Evolutionary conservation across 1,139 yeast genomes (phyloP).

Genomic region (Eremothecium cymbalariae): DNA sequence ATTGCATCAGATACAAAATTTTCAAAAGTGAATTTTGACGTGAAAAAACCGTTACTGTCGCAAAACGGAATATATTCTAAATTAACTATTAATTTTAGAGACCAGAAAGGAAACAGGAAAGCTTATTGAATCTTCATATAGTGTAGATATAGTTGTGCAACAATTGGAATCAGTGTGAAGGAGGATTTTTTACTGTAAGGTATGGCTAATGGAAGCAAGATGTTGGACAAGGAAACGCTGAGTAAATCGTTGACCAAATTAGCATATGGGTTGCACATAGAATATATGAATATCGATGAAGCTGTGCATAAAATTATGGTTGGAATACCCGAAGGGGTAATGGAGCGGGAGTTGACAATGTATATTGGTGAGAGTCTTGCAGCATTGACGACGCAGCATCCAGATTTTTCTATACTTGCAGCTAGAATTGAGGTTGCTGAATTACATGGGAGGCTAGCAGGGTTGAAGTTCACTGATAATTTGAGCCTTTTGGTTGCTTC

Average conservation of each 20-base stretch:
- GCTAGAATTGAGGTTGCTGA: constrained; percentile 92
- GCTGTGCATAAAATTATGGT: constrained; percentile 52
- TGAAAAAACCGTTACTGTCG: too few relatives aligned
- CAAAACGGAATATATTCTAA: too few relatives aligned
- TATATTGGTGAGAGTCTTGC: constrained; percentile 97
- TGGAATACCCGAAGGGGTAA: constrained; percentile 60
- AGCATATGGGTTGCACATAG: constrained; percentile 43
- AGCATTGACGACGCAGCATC: constrained; percentile 91
- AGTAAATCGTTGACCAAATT: constrained; percentile 7
- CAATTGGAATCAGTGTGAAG: too few relatives aligned
- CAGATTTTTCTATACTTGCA: constrained; percentile 90
- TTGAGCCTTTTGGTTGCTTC: constrained; percentile 10
- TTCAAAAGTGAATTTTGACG: too few relatives aligned
- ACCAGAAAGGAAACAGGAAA: too few relatives aligned
- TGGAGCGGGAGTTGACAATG: constrained; percentile 74
- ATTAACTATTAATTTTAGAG: too few relatives aligned
- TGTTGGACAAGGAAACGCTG: constrained; percentile 5
- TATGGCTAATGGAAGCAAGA: constrained; percentile 1
- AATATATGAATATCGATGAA: constrained; percentile 52
- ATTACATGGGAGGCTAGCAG: constrained; percentile 61
- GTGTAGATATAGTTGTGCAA: too few relatives aligned
- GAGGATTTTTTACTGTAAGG: too few relatives aligned
- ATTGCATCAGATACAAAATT: too few relatives aligned
- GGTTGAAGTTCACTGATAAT: constrained; percentile 14
- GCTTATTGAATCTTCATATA: too few relatives aligned